Base-by-base conservation (phyloP, 2,329 filamentous ascomycete species). In the Peltaster fructicola region DNA sequence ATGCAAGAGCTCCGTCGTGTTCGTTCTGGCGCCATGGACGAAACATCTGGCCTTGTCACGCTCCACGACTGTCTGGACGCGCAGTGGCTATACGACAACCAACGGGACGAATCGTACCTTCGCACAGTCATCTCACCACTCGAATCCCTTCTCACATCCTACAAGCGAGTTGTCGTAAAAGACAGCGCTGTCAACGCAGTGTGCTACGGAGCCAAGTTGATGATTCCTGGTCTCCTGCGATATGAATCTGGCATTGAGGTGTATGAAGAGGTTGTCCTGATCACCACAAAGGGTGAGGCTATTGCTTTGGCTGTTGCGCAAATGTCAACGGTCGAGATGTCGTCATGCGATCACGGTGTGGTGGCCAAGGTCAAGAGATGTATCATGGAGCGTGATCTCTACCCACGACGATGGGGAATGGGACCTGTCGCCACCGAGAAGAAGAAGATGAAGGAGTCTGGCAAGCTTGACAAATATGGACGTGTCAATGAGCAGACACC, bases 301-400 rank as follows among this genome's bases (percentile, higher is more conserved):
- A 93, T 98, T 47, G 88, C 88, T 31, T 69, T 98, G 33, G 88
- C 78, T 44, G 91, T 93, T 45, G 82, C 88, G 10, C 80, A 91
- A 54, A 98, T 98, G 88, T 92, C 82, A 18, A 91, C 84, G 3
- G 82, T 93, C 30, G 88, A 95, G 60, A 79, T 98, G 56, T 81
- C 81, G 15, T 85, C 82, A 16, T 95, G 88, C 56, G 84, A 95
- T 50, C 88, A 98, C 56, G 88, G 88, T 43, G 82, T 93, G 30
- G 85, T 95, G 31, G 88, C 88, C 43, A 95, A 93, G 66, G 81
- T 98, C 52, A 98, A 98, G 74, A 76, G 88, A 45, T 92, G 84
- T 57, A 98, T 98, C 56, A 98, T 98, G 88, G 88, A 98, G 66
- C 79, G 88, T 44, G 88, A 95, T 52, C 66, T 95, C 31, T 98